Evolutionary conservation across 352 stramenopile species (phyloP), one percentile per base, ranked within the genome.

Genomic region (Hyaloperonospora arabidopsidis): DNA sequence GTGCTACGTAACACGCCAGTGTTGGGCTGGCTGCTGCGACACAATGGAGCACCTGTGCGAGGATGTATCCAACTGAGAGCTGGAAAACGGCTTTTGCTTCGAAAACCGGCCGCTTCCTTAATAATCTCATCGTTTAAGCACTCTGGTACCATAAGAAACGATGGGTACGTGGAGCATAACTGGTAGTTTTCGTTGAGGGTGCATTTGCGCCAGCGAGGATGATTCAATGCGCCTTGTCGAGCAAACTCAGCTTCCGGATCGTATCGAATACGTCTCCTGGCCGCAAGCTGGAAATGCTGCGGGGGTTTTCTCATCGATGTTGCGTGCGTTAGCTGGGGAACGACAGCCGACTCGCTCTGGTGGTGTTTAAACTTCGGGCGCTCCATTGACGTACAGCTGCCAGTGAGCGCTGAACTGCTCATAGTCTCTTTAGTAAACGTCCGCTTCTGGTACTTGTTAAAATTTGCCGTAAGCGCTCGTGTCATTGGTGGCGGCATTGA

Each of bases 11-110:
- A 65, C 8, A 99, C 72, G 19, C 96, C 96, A 1, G 97, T 95
- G 63, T 98, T 97, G 1, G 96, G 96, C 61, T 98, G 95, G 29
- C 89, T 93, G 36, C 77, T 95, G 18, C 96, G 77, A 72, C 93
- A 98, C 40, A 99, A 74, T 28, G 84, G 85, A 1, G 89, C 89
- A 39, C 93, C 91, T 18, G 94, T 96, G 32, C 70, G 65, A 38
- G 80, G 79, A 63, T 93, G 86, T 6, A 93, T 75, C 89, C 91
- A 99, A 0, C 89, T 94, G 17, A 98, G 67, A 18, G 63, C 84
- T 34, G 83, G 83, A 43, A 90, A 84, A 0, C 83, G 78, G 34
- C 70, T 79, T 59, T 90, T 89, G 54, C 78, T 89, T 25, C 83
- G 79, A 54, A 91, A 93, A 0, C 64, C 57, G 4, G 80, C 74